Percentiles rank a stretch among this genome's conserved stretches.
Conservation (phyloP, 2,329 filamentous ascomycete species). For the Epichloe brachyelytri region DNA sequence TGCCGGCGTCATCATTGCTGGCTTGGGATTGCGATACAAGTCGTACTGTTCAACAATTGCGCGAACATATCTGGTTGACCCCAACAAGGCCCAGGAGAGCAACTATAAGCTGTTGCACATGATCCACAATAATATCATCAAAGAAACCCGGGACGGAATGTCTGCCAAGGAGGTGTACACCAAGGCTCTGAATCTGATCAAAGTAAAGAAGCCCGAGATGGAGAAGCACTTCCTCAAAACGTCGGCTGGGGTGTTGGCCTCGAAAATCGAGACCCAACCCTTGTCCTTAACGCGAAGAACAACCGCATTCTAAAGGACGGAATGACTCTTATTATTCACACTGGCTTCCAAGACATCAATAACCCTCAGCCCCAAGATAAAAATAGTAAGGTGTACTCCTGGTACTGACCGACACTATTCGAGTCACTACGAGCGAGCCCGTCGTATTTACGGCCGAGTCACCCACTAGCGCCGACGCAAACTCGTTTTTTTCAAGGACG, state of each 20-base stretch:
- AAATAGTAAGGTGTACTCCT: conserved; percentile 83
- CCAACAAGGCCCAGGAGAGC: conserved; percentile 87
- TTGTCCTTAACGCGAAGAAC: conserved; percentile 82
- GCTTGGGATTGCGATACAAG: conserved; percentile 86
- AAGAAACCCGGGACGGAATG: conserved; percentile 78
- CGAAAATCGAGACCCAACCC: conserved; percentile 72
- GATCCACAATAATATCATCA: conserved; percentile 81
- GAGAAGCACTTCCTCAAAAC: conserved; percentile 92
- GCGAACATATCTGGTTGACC: conserved; percentile 90
- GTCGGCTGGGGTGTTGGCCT: conserved; percentile 88
- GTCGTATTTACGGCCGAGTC: conserved; percentile 91
- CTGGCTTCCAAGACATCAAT: conserved; percentile 79
- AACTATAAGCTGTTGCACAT: conserved; percentile 82
- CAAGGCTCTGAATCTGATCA: conserved; percentile 71
- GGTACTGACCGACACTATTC: conserved; percentile 83
- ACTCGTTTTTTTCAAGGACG: conserved; percentile 99
- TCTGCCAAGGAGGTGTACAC: conserved; percentile 80
- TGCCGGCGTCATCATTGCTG: conserved; percentile 85
- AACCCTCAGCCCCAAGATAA: conserved; percentile 83
- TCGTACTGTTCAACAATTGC: conserved; percentile 89
- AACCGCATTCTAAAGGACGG: conserved; percentile 75
- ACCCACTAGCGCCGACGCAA: conserved; percentile 79
- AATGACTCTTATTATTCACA: conserved; percentile 89
- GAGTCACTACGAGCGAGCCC: conserved; percentile 65
- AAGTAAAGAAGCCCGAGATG: conserved; percentile 83